Conservation (phyloP, 2,329 filamentous ascomycete species). For the Ilyonectria destructans region DNA sequence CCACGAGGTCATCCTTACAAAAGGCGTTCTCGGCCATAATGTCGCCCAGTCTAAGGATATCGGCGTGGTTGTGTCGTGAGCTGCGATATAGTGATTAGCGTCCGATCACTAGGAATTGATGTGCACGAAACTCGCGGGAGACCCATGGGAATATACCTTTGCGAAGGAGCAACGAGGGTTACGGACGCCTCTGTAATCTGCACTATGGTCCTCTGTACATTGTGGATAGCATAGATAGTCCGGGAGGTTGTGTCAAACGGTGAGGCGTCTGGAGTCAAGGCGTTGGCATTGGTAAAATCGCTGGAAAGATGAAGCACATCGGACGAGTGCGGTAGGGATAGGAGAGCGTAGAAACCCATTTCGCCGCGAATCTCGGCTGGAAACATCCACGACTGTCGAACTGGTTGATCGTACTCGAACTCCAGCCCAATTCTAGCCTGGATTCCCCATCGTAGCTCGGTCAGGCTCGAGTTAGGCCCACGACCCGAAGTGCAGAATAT, state of each 20-base stretch:
- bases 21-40: conserved; percentile 61
- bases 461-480: conserved; percentile 74
- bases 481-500: conserved; percentile 79
- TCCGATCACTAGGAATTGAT: background rate
- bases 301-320: conserved; percentile 64
- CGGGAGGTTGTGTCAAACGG: conserved; percentile 68
- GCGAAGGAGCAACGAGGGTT: conserved; percentile 56
- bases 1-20: conserved; percentile 57
- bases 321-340: conserved; percentile 67
- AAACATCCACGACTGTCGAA: conserved; percentile 71
- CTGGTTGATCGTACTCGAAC: conserved; percentile 65
- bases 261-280: conserved; percentile 59
- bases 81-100: conserved; percentile 41
- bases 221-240: conserved; percentile 65
- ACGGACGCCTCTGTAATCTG: conserved; percentile 70
- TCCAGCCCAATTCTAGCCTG: conserved; percentile 78
- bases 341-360: conserved; percentile 56
- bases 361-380: conserved; percentile 42
- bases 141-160: conserved; percentile 52
- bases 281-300: conserved; percentile 63
- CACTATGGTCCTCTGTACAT: conserved; percentile 58
- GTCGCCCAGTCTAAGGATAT: conserved; percentile 50
- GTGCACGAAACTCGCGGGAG: background rate
- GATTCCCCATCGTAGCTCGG: conserved; percentile 79
- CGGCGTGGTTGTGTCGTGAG: conserved; percentile 52